Evolutionary conservation across 257 asterid species (phyloP).

Genomic region (Nicotiana otophora): DNA sequence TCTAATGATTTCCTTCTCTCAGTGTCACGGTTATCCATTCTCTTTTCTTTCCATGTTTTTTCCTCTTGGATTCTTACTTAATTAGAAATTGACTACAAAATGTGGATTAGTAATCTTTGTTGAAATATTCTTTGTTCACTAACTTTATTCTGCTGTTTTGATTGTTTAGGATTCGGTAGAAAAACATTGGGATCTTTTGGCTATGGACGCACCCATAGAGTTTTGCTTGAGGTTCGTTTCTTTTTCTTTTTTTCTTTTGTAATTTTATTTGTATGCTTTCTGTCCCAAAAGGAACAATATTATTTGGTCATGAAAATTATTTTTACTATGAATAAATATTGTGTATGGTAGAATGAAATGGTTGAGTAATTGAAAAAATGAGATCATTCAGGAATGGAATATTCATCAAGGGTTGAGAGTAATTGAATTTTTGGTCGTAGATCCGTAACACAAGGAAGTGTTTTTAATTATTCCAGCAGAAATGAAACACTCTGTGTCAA

Average conservation of each 20-base stretch:
- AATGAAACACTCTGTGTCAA: not conserved
- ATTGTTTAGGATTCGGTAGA: not conserved
- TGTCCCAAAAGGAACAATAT: not conserved
- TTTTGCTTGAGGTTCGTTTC: not conserved
- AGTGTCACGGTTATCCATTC: not conserved
- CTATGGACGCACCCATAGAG: not conserved
- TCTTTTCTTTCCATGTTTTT: not conserved
- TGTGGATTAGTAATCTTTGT: not conserved
- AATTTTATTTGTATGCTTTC: not conserved
- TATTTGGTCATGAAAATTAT: not conserved
- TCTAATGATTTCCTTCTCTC: not conserved
- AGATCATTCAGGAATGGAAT: not conserved
- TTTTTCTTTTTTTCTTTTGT: not conserved
- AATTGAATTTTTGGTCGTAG: not conserved
- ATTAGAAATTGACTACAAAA: not conserved
- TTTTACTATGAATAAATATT: not conserved
- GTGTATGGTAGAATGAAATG: not conserved
- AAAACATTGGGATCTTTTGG: not conserved
- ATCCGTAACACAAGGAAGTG: no score
- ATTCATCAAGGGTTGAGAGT: not conserved
- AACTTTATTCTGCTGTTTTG: not conserved
- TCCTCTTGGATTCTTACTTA: not conserved
- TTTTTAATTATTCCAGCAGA: not conserved
- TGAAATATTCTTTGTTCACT: not conserved
- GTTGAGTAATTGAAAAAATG: not conserved